These are phyloP conservation scores for Rhizoclosmatium globosum DNA, from an alignment of 192 early-diverging fungal species.

Conservation along the genomic window DNA sequence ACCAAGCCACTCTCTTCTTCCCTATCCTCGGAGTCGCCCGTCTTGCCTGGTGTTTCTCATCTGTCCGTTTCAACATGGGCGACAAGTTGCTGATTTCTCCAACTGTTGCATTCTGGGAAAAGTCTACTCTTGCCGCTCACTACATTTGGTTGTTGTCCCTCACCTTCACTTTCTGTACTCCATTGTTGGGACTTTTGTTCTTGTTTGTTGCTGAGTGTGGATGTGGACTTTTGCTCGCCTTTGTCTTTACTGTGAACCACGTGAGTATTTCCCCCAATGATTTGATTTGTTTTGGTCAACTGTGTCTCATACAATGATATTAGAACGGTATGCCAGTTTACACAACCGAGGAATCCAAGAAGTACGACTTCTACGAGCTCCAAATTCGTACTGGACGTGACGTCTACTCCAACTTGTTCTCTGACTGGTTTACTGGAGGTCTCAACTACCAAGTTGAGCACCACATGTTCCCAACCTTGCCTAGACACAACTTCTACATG, in stretches of 20 bases:
- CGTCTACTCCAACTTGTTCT: slow-evolving; percentile 65
- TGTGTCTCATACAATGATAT: neutral
- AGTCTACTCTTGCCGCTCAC: slow-evolving; percentile 65
- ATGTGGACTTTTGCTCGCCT: slow-evolving; percentile 75
- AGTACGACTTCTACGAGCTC: slow-evolving; percentile 79
- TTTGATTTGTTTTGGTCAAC: slow-evolving; percentile 4
- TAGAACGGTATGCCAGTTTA: slow-evolving; percentile 86
- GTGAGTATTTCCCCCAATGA: slow-evolving; percentile 36
- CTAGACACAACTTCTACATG: slow-evolving; percentile 74
- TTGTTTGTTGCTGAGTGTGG: slow-evolving; percentile 69
- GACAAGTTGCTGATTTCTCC: slow-evolving; percentile 54
- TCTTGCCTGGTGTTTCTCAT: slow-evolving; percentile 73
- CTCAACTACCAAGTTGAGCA: slow-evolving; percentile 90
- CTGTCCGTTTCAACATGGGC: slow-evolving; percentile 57
- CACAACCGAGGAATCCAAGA: slow-evolving; percentile 64
- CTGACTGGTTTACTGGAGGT: slow-evolving; percentile 85
- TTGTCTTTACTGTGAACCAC: slow-evolving; percentile 85
- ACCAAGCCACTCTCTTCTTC: slow-evolving; percentile 68
- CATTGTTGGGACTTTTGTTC: slow-evolving; percentile 58
- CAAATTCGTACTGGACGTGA: slow-evolving; percentile 83
- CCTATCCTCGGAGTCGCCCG: slow-evolving; percentile 77
- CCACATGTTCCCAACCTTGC: slow-evolving; percentile 85
- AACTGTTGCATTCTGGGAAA: slow-evolving; percentile 56
- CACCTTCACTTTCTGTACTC: slow-evolving; percentile 56
- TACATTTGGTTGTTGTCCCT: slow-evolving; percentile 72